These are phyloP conservation scores for Solanum stenotomum DNA, from an alignment of 257 asterid species.

Conservation along the genomic window DNA sequence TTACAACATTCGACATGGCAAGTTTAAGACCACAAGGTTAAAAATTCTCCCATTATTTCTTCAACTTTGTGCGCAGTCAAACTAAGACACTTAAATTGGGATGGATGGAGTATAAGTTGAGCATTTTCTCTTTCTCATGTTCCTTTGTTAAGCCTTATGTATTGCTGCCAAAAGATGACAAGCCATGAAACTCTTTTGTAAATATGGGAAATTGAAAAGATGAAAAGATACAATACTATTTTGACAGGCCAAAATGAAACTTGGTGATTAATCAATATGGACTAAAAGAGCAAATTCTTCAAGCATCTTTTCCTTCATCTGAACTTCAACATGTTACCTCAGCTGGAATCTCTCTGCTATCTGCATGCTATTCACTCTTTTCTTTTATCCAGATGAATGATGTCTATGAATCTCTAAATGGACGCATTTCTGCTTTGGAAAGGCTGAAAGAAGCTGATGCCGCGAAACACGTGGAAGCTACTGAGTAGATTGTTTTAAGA, in stretches of 20 bases:
- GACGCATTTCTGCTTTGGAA: conserved; percentile 58
- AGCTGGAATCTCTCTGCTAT: not conserved
- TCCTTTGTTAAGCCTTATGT: not conserved
- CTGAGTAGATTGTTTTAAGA: conserved; percentile 30
- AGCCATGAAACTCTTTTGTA: not conserved
- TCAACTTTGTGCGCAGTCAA: not conserved
- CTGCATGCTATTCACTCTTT: not conserved
- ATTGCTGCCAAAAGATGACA: not conserved
- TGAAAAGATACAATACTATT: not conserved
- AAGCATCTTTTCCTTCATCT: not conserved
- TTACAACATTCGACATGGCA: not conserved
- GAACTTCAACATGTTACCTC: not conserved
- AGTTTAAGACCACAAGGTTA: not conserved
- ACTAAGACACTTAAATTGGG: not conserved
- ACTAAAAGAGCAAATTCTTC: not conserved
- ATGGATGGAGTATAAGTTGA: not conserved
- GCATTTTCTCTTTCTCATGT: not conserved
- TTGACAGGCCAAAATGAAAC: not conserved
- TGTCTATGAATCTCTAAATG: conserved; percentile 51
- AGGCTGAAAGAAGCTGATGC: conserved; percentile 49
- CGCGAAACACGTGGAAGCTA: conserved; percentile 45
- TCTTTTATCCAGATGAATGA: conserved; percentile 30
- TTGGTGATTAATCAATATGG: not conserved
- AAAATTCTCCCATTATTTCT: not conserved
- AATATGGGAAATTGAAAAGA: not conserved